phyloP scores from a whole-genome alignment of 2,329 filamentous ascomycete genomes.

The Neocucurbitaria cava region DNA sequence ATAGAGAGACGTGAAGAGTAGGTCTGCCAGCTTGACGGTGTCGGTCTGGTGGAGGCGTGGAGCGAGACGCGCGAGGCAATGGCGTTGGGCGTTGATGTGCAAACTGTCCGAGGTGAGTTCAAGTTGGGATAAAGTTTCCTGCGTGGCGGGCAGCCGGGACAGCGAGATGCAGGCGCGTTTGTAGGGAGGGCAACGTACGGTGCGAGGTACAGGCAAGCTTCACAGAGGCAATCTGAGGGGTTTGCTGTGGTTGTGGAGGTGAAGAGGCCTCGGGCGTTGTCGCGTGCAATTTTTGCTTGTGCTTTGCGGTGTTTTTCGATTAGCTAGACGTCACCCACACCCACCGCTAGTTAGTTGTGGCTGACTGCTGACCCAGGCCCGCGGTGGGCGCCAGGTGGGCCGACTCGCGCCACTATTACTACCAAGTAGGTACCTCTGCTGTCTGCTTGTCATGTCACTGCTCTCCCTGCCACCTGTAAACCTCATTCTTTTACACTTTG shows the following conservation, averaged over 20 bases:
- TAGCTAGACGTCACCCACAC: conserved; percentile 25
- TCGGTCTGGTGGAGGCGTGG: conserved; percentile 9
- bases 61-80: conserved; percentile 13
- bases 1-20: conserved; percentile 14
- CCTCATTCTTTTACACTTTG: background rate
- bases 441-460: background rate
- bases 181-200: conserved; percentile 11
- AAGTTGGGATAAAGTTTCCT: background rate
- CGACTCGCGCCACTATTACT: background rate
- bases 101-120: conserved; percentile 9
- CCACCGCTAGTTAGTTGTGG: conserved; percentile 18
- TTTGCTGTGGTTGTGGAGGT: conserved; percentile 8
- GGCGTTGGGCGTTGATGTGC: conserved; percentile 29
- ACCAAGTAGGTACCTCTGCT: background rate
- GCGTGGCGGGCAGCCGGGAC: background rate
- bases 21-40: conserved; percentile 46
- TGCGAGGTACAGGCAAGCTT: conserved; percentile 3
- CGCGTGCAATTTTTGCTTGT: conserved; percentile 22
- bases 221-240: conserved; percentile 1
- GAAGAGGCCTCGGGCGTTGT: conserved; percentile 20
- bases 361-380: conserved; percentile 16
- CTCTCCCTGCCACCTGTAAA: background rate
- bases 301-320: conserved; percentile 24
- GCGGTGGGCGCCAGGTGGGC: background rate
- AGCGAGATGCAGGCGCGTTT: background rate